phyloP scores from a whole-genome alignment of 177 flowering plant species.

The Telopea speciosissima region DNA sequence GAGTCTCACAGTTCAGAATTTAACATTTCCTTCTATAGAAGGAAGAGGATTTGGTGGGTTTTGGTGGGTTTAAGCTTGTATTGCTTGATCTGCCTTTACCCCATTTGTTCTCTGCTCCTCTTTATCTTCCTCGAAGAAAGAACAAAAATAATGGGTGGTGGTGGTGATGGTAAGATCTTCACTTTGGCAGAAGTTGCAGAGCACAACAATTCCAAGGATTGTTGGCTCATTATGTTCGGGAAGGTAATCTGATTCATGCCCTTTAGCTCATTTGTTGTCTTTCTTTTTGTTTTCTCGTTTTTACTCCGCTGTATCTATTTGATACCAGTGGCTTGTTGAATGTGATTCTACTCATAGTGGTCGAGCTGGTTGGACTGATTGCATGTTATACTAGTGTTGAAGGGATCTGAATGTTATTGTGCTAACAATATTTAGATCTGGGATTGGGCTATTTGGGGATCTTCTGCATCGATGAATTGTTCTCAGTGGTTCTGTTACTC shows the following conservation, averaged over 20 bases:
- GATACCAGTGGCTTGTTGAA: neutral
- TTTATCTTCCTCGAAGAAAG: neutral
- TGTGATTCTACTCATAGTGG: neutral
- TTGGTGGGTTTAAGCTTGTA: no score
- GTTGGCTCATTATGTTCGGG: slow-evolving; percentile 50
- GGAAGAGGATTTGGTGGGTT: no score
- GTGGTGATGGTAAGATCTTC: slow-evolving; percentile 35
- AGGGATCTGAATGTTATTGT: neutral
- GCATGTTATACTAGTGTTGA: neutral
- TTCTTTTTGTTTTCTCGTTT: neutral
- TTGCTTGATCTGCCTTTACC: no score
- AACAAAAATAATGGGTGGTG: slow-evolving; percentile 29
- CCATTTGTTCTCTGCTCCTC: no score
- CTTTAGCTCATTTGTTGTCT: neutral
- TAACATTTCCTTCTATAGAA: no score
- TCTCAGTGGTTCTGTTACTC: no score
- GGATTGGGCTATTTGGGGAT: neutral
- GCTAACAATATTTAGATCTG: neutral
- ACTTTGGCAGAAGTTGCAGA: slow-evolving; percentile 48
- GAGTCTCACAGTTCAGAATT: no score
- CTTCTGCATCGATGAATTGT: neutral
- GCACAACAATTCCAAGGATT: slow-evolving; percentile 43
- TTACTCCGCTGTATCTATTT: neutral
- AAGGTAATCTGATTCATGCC: slow-evolving; percentile 24
- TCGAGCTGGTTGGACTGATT: neutral